These are phyloP conservation scores for Coniella lustricola DNA, from an alignment of 2,329 filamentous ascomycete genomes.

Conservation along the genomic window DNA sequence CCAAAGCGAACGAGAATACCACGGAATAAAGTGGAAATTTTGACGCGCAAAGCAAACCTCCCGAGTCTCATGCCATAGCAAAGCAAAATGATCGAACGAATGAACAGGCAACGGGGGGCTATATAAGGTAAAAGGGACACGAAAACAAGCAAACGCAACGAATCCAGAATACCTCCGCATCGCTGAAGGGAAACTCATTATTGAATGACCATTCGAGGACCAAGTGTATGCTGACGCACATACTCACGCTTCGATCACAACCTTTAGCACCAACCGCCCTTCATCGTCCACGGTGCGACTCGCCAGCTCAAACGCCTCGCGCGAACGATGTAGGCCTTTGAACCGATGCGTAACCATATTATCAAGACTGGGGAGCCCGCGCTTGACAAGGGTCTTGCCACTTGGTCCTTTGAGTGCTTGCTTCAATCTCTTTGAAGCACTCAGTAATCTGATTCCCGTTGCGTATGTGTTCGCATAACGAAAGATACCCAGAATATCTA, in stretches of 20 bases:
- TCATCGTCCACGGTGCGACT: conserved; percentile 60
- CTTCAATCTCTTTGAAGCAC: conserved; percentile 30
- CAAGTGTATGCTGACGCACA: no score
- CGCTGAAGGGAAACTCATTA: no score
- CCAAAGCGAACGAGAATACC: no score
- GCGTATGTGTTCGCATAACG: conserved; percentile 71
- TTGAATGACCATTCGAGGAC: no score
- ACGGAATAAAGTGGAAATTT: background rate
- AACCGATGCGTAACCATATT: conserved; percentile 69
- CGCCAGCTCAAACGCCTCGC: conserved; percentile 63
- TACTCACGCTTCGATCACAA: conserved; percentile 51
- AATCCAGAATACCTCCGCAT: no score
- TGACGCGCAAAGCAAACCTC: no score
- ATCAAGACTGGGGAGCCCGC: conserved; percentile 54
- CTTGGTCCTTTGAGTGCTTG: conserved; percentile 21
- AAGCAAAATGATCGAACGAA: no score
- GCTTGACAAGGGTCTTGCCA: conserved; percentile 27
- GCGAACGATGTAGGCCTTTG: conserved; percentile 54
- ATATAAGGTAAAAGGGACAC: no score
- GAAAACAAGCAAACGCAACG: no score
- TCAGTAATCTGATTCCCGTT: conserved; percentile 57
- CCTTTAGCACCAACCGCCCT: conserved; percentile 65
- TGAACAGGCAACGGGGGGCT: no score
- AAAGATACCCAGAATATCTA: conserved; percentile 73
- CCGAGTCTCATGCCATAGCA: no score